Base-by-base conservation (phyloP, 192 early-diverging fungal species). In the Phlyctochytrium bullatum region DNA sequence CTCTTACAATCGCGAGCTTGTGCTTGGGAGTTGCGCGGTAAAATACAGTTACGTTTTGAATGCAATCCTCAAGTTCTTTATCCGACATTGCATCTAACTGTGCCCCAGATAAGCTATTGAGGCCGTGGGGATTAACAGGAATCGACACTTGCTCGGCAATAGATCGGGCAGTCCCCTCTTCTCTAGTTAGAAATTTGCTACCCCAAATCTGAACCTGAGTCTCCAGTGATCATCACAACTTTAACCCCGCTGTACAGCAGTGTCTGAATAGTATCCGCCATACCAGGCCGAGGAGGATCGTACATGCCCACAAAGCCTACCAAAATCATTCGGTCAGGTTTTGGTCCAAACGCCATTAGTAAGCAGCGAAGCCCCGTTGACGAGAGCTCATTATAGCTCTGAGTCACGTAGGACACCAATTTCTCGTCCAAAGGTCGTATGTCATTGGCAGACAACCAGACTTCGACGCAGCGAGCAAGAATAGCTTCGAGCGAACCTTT, bases 141-240 rank as follows among this genome's bases (percentile, higher is more conserved):
- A 98, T 94, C 27, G 93, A 92, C 32, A 96, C 81, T 63, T 87
- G 81, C 40, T 88, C 83, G 1, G 96, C 93, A 76, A 98, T 96
- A 1, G 94, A 89, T 20, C 89, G 70, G 0, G 96, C 96, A 0
- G 96, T 98, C 14, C 85, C 92, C 63, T 88, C 91, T 86, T 65
- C 24, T 1, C 24, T 16, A 0, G 33, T 23, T 32, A 35, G 4
- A 25, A 70, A 0, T n/a, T 27, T 28, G 12, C 20, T 32, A 34
- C 25, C 3, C 58, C 3, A 60, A 61, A n/a, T 27, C 68, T 67
- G 23, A 71, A 86, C 80, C 73, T 27, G 93, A 91, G 75, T 99
- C 97, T 61, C 97, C 97, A 0, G 97, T 99, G 33, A 99, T 94
- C 95, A 99, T 98, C n/a, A 96, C 82, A 1, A 94, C 83, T 67